Evolutionary conservation across 805 yeast species (phyloP), one percentile per base, ranked within the genome.

Genomic region (Saccharomycopsis sp.): DNA sequence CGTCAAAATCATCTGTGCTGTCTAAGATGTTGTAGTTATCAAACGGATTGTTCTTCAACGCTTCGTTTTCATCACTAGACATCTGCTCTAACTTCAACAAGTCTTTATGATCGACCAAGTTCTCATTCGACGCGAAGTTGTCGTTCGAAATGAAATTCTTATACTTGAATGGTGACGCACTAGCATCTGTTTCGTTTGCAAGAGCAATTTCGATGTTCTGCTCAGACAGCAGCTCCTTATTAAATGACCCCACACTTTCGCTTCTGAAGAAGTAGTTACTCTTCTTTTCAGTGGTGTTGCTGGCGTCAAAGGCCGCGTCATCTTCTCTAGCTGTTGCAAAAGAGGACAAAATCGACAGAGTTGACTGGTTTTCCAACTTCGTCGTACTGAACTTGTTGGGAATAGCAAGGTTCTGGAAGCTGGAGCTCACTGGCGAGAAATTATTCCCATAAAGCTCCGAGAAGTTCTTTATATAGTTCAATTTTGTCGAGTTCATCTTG

Each of bases 381-480:
- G 41, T 9, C 8, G 62, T 47, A n/a, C 51, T 47, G 25, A 51
- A 58, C 3, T 51, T 55, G 47, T 56, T 55, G 14, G 60, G 54
- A 24, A 56, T 56, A 9, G 25, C 42, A 5, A 23, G 17, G 41
- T 20, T 19, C 7, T 17, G 42, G 49, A 50, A 52, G 42, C 38
- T 54, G 17, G 41, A 17, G 42, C 54, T 54, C n/a, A 56, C 52
- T 17, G 60, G 58, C 2, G 58, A 52, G 25, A 56, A 60, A 42
- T 41, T 57, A 24, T 57, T 50, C 2, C 56, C 59, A 47, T 42
- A 56, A 8, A 47, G 14, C 20, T 44, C 41, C 19, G 56, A 25
- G 14, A 57, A 44, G 22, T 19, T 44, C 20, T 17, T 8, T 3
- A 44, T 44, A 17, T 44, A 44, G 5, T 17, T 17, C 49, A 17